A percentile compares a stretch with the other conserved stretches of the same genome.
phyloP scores from a whole-genome alignment of 495 filamentous ascomycete species.

The Aspergillus cavernicola region DNA sequence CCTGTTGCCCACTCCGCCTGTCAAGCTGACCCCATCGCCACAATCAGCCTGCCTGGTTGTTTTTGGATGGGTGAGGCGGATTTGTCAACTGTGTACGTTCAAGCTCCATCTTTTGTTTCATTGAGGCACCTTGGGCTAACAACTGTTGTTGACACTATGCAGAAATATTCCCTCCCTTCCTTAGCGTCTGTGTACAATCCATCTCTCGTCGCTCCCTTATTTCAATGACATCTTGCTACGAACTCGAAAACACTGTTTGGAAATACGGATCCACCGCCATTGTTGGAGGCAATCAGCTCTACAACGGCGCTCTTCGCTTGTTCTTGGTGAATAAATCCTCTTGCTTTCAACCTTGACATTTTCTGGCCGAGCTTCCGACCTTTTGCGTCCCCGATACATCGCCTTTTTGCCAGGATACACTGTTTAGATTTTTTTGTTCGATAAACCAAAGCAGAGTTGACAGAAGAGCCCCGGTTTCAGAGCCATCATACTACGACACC shows the following conservation, averaged over 20 bases:
- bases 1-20: conserved; percentile 13
- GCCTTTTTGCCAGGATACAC: background rate
- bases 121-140: background rate
- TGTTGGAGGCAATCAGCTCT: conserved; percentile 4
- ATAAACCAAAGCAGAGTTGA: background rate
- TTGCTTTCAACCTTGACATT: background rate
- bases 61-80: conserved; percentile 21
- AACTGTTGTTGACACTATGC: background rate
- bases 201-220: conserved; percentile 13
- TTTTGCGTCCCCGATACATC: background rate
- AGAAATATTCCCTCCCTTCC: conserved; percentile 10
- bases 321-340: background rate
- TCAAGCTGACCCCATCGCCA: conserved; percentile 14
- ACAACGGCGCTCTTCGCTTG: background rate
- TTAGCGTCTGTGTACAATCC: background rate
- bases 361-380: background rate
- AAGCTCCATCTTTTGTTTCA: conserved; percentile 1
- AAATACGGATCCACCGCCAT: conserved; percentile 3
- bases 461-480: background rate
- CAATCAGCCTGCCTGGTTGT: conserved; percentile 11
- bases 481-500: background rate
- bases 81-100: conserved; percentile 24
- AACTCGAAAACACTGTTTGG: background rate
- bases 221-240: conserved; percentile 11
- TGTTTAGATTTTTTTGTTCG: background rate